Evolutionary conservation across 306 rosid genomes (phyloP).

Genomic region (Vicia sativa): DNA sequence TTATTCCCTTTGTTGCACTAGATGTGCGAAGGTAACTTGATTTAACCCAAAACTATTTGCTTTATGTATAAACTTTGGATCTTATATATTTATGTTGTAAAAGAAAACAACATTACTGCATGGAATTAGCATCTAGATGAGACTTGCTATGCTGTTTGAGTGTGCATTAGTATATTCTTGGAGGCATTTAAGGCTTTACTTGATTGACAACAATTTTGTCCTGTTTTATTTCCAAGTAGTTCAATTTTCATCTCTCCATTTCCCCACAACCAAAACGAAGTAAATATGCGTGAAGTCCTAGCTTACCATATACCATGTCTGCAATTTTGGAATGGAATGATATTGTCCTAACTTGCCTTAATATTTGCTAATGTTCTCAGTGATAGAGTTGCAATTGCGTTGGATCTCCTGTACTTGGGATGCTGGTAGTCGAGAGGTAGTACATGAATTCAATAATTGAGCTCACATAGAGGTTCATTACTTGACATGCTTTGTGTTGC

Average conservation of each 20-base stretch:
- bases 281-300: slow-evolving; percentile 1
- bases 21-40: slow-evolving; percentile 88
- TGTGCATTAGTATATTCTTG: slow-evolving; percentile 24
- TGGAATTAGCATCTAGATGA: slow-evolving; percentile 20
- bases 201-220: neutral
- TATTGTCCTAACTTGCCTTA: slow-evolving; percentile 26
- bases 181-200: slow-evolving; percentile 29
- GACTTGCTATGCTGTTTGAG: slow-evolving; percentile 15
- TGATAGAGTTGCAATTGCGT: slow-evolving; percentile 90
- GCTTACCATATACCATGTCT: slow-evolving; percentile 24
- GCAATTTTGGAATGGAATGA: slow-evolving; percentile 19
- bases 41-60: slow-evolving; percentile 26
- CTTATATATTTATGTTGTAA: slow-evolving; percentile 31
- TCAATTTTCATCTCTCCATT: neutral
- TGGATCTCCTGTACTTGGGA: slow-evolving; percentile 97
- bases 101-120: slow-evolving; percentile 15
- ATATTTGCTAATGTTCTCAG: slow-evolving; percentile 53
- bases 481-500: slow-evolving; percentile 48
- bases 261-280: neutral
- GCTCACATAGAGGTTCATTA: slow-evolving; percentile 29
- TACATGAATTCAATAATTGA: slow-evolving; percentile 26
- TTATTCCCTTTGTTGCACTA: slow-evolving; percentile 97
- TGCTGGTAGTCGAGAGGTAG: slow-evolving; percentile 98
- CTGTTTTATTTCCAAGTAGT: slow-evolving; percentile 17
- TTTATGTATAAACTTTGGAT: slow-evolving; percentile 9